Evolutionary conservation across 208 protist species (phyloP).

Genomic region (Acanthamoeba sp.): DNA sequence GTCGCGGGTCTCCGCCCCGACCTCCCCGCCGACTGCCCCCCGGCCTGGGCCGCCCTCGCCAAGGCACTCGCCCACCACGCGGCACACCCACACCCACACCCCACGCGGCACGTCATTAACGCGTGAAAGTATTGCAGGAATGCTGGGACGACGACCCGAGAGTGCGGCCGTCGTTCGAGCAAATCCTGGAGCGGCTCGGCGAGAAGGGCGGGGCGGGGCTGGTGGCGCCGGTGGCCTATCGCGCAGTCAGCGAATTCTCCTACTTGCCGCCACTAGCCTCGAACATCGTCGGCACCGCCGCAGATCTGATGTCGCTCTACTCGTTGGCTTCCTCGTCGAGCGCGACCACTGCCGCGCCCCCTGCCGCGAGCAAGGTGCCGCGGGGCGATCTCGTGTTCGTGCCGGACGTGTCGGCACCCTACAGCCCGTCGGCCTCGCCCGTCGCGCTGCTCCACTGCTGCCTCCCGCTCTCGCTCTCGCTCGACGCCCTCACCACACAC

Average conservation of each 20-base stretch:
- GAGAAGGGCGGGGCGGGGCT: background rate
- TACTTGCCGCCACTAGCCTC: background rate
- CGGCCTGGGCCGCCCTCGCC: conserved; percentile 6
- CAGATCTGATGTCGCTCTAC: background rate
- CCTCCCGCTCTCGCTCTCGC: background rate
- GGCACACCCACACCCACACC: background rate
- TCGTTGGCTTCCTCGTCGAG: background rate
- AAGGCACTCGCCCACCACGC: background rate
- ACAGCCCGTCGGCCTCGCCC: background rate
- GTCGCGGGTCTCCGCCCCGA: conserved; percentile 30
- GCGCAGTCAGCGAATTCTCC: background rate
- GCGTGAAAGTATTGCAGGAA: background rate
- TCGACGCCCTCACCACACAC: background rate
- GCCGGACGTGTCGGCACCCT: background rate
- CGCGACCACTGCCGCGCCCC: no score
- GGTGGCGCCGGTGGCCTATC: background rate
- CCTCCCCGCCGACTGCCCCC: conserved; percentile 2
- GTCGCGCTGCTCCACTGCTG: background rate
- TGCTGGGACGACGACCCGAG: conserved; percentile 57
- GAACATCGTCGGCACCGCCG: background rate
- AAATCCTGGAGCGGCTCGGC: conserved; percentile 9
- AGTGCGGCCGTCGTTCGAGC: conserved; percentile 33
- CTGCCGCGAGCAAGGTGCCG: background rate
- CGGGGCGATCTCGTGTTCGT: conserved; percentile 1
- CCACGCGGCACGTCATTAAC: no score